These are phyloP conservation scores for Fusarium euwallaceae DNA, from an alignment of 2,329 filamentous ascomycete species.

Conservation along the genomic window DNA sequence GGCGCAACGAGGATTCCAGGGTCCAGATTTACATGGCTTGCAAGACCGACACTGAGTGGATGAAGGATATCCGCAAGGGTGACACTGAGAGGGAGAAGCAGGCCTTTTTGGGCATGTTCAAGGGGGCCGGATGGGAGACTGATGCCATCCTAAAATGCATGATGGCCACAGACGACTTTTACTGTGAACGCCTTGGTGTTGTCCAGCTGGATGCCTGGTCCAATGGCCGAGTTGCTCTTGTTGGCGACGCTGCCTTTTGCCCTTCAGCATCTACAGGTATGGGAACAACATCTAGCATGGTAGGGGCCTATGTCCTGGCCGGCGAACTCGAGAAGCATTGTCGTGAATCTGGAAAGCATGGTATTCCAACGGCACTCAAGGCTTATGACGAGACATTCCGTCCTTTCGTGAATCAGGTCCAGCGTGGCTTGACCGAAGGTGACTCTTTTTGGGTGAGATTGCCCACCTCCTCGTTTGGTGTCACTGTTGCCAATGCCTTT, in stretches of 20 bases:
- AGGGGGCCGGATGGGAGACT: neutral
- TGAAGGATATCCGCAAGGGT: neutral
- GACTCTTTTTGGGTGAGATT: neutral
- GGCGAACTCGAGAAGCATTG: neutral
- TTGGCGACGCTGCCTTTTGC: neutral
- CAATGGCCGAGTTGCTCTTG: neutral
- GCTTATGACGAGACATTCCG: neutral
- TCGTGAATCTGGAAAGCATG: neutral
- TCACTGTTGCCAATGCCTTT: neutral
- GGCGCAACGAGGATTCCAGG: neutral
- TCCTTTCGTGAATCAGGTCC: neutral
- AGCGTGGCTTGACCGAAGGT: neutral
- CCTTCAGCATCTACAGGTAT: neutral
- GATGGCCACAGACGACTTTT: neutral
- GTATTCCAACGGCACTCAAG: neutral
- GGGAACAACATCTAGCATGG: neutral
- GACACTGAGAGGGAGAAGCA: neutral
- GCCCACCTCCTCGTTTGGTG: neutral
- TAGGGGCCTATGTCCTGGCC: neutral
- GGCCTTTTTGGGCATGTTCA: neutral
- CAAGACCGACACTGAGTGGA: neutral
- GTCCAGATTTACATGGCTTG: neutral
- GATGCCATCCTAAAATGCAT: neutral
- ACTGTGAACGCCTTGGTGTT: neutral
- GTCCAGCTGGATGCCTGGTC: neutral